Evolutionary conservation across 2,329 filamentous ascomycete genomes (phyloP), one percentile per base, ranked within the genome.

Genomic region (Lachnellula arida): DNA sequence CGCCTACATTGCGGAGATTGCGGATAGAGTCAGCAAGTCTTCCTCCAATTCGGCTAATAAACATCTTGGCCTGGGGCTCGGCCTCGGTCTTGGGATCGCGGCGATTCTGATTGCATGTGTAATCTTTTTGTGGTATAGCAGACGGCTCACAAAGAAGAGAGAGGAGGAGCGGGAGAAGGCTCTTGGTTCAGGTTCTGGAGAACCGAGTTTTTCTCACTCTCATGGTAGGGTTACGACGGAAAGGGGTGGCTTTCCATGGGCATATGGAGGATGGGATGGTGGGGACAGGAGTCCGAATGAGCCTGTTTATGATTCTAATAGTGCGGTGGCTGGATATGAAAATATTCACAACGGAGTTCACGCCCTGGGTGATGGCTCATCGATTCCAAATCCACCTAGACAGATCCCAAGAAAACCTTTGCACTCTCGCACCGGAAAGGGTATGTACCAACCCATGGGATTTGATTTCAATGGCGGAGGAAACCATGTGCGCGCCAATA

Each of bases 31-130:
- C 6, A 60, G 58, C 5, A 57, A 61, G 5, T 65, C 70, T 17
- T 70, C 71, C 8, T 59, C 64, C 1, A 57, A 56, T 19, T 61
- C 63, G 3, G 69, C 59, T 7, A 64, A 69, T 8, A 75, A 75
- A 58, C 80, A 78, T 48, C 72, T 86, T 4, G 84, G 85, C 0
- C 73, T 89, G 0, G 85, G 85, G 0, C 72, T 86, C 2, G 87
- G 86, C 0, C 67, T 90, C 1, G 86, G 87, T 1, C 70, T 91
- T 1, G 87, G 85, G 1, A 67, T 87, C 1, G 73, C 80, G 0
- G 73, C 81, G 1, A 65, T 82, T 2, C 58, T 83, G 8, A 70
- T 75, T 0, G 71, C 78, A 0, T 60, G 79, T 2, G 23, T 81
- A 1, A 63, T 80, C 19, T 77, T 72, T 54, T 73, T 80, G 53